Evolutionary conservation across 805 yeast species (phyloP), one percentile per base, ranked within the genome.

Genomic region (Torulaspora quercuum): DNA sequence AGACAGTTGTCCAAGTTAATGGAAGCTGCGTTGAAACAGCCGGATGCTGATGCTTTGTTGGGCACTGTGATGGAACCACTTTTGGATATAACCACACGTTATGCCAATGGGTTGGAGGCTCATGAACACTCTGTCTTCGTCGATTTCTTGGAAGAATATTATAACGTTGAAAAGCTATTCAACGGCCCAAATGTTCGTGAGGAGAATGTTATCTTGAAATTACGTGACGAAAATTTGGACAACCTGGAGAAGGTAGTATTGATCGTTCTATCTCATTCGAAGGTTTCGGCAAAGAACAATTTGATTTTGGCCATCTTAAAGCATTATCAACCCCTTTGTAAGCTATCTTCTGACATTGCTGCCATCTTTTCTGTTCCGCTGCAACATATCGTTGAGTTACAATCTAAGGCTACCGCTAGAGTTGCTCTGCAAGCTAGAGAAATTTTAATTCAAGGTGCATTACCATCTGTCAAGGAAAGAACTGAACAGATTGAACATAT

Each of bases 401-500:
- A 90, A 53, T 76, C 92, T 16, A 82, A 96, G 59, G 77, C 86
- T 6, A 79, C 95, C 23, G 90, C 95, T 18, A 90, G 89, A 70
- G 97, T 90, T 33, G 86, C 95, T 17, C 71, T 92, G 57, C 88
- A 86, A 64, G 97, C 97, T 1, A 80, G 97, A 61, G 99, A 94
- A 67, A 83, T 94, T 42, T 75, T 92, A 55, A 92, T 92, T 55
- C 95, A 89, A 71, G 92, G 97, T 62, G 87, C 97, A 19, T 73
- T 92, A 67, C 99, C 99, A 24, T 88, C 97, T 3, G 81, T 88
- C 46, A 80, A 85, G 64, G 99, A 92, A 67, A 80, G 97, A 69
- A 82, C 95, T 20, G 97, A 90, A 63, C 98, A 94, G 69, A 75
- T 92, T 58, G 97, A 94, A 69, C 97, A 90, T 63, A 92, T 92